Percentiles rank a stretch among this genome's conserved stretches.
Conservation (phyloP, 1,284 basidiomycete species). For the Sporisorium exsertum region DNA sequence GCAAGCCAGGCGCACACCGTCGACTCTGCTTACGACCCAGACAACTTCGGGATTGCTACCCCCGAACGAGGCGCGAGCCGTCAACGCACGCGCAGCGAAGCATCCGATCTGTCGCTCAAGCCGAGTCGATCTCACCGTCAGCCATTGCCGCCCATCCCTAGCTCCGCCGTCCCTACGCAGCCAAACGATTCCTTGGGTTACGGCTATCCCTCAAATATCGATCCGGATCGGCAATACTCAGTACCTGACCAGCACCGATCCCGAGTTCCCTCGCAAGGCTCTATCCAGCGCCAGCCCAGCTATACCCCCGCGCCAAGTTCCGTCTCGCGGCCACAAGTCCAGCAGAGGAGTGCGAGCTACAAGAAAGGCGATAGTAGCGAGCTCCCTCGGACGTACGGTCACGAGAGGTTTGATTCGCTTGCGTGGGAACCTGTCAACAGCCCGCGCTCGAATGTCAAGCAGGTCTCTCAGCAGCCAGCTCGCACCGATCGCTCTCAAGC, state of each 20-base stretch:
- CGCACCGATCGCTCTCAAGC: conserved; percentile 1
- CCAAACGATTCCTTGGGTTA: conserved; percentile 10
- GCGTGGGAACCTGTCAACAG: conserved; percentile 41
- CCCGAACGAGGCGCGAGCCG: conserved; percentile 10
- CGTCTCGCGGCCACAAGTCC: neutral
- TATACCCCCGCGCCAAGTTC: neutral
- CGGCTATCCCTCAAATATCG: conserved; percentile 8
- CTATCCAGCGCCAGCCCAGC: conserved; percentile 21
- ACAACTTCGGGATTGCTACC: conserved; percentile 8
- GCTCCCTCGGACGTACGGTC: conserved; percentile 19
- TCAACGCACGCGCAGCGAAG: conserved; percentile 44
- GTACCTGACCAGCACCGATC: conserved; percentile 1
- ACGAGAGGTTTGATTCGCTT: conserved; percentile 37
- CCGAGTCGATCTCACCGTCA: conserved; percentile 31
- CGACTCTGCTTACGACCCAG: conserved; percentile 36
- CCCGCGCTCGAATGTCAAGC: conserved; percentile 13
- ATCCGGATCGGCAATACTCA: conserved; percentile 10
- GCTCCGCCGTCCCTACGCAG: neutral
- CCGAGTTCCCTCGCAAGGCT: conserved; percentile 9
- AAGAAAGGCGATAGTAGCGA: conserved; percentile 8
- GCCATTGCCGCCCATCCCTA: conserved; percentile 43
- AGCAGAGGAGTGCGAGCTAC: conserved; percentile 8
- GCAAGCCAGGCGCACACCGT: conserved; percentile 24
- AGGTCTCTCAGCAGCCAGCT: neutral
- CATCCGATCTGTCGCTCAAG: conserved; percentile 24